A percentile compares a stretch with the other conserved stretches of the same genome.
These are phyloP conservation scores for Huntiella savannae DNA, from an alignment of 2,329 filamentous ascomycete species.

Conservation along the genomic window DNA sequence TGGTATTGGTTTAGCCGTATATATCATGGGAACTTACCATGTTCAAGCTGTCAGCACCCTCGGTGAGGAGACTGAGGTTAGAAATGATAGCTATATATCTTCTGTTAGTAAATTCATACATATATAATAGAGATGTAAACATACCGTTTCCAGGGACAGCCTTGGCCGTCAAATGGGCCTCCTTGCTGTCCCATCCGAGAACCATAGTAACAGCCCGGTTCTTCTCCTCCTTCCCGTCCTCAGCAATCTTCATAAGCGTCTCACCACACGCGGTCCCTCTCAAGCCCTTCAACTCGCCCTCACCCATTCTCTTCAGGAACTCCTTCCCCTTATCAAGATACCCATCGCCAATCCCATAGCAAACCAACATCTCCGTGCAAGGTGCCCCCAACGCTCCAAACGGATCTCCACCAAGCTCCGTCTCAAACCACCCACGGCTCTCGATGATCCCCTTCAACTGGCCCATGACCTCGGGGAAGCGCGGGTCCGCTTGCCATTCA, in stretches of 20 bases:
- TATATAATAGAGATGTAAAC: slow-evolving; percentile 2
- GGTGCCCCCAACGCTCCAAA: slow-evolving; percentile 19
- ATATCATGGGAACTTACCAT: slow-evolving; percentile 16
- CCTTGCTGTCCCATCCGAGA: slow-evolving; percentile 23
- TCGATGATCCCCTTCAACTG: slow-evolving; percentile 15
- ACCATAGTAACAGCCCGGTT: slow-evolving; percentile 19
- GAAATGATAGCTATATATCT: slow-evolving; percentile 18
- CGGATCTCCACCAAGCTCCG: slow-evolving; percentile 1
- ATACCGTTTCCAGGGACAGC: slow-evolving; percentile 14
- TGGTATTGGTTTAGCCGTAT: neutral
- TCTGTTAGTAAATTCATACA: neutral
- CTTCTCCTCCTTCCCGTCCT: slow-evolving; percentile 15
- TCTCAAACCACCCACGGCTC: slow-evolving; percentile 3
- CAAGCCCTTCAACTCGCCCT: slow-evolving; percentile 16
- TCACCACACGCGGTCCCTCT: slow-evolving; percentile 19
- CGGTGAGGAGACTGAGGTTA: slow-evolving; percentile 19
- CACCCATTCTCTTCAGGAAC: slow-evolving; percentile 18
- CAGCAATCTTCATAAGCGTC: slow-evolving; percentile 16
- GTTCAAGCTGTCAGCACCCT: slow-evolving; percentile 16
- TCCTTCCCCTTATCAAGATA: slow-evolving; percentile 12
- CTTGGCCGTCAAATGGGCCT: slow-evolving; percentile 18
- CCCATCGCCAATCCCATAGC: slow-evolving; percentile 17
- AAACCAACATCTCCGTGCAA: slow-evolving; percentile 22
- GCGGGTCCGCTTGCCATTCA: slow-evolving; percentile 23
- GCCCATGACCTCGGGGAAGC: slow-evolving; percentile 21